phyloP scores from a whole-genome alignment of 805 yeast species.

The Metschnikowia reukaufii region DNA sequence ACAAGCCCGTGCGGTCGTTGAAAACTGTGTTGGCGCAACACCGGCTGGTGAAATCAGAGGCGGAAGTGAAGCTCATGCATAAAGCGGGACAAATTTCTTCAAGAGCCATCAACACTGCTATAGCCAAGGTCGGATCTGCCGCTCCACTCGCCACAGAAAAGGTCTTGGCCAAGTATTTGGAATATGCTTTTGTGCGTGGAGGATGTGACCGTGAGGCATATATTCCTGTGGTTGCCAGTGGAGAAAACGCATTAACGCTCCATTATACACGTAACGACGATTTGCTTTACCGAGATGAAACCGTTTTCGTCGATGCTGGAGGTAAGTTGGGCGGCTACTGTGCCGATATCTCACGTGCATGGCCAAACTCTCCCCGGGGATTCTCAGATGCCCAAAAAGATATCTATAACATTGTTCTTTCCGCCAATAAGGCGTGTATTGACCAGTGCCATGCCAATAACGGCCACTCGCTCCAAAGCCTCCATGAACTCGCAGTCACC shows the following conservation, averaged over 20 bases:
- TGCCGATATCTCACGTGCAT: slow-evolving; percentile 92
- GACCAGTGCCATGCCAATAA: slow-evolving; percentile 57
- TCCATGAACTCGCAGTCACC: slow-evolving; percentile 69
- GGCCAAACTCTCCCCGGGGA: slow-evolving; percentile 79
- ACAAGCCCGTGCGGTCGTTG: slow-evolving; percentile 45
- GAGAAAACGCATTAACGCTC: slow-evolving; percentile 82
- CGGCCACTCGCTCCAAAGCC: slow-evolving; percentile 61
- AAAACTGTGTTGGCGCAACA: slow-evolving; percentile 43
- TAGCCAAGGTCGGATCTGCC: slow-evolving; percentile 50
- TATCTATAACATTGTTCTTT: slow-evolving; percentile 82
- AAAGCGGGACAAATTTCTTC: slow-evolving; percentile 81
- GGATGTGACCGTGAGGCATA: slow-evolving; percentile 92
- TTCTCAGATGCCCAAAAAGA: slow-evolving; percentile 82
- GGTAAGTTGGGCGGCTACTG: slow-evolving; percentile 93
- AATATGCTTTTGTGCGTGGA: slow-evolving; percentile 76
- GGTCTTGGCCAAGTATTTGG: slow-evolving; percentile 75
- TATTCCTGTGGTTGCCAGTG: slow-evolving; percentile 95
- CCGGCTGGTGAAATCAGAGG: slow-evolving; percentile 71
- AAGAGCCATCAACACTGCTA: slow-evolving; percentile 80
- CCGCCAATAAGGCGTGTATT: slow-evolving; percentile 78
- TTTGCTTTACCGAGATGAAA: slow-evolving; percentile 67
- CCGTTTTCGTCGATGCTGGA: slow-evolving; percentile 93
- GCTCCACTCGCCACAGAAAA: slow-evolving; percentile 65
- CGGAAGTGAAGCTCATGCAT: slow-evolving; percentile 78
- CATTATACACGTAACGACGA: slow-evolving; percentile 95